Evolutionary conservation across 176 grass and related monocot genomes (phyloP).

Genomic region (Secale cereale): DNA sequence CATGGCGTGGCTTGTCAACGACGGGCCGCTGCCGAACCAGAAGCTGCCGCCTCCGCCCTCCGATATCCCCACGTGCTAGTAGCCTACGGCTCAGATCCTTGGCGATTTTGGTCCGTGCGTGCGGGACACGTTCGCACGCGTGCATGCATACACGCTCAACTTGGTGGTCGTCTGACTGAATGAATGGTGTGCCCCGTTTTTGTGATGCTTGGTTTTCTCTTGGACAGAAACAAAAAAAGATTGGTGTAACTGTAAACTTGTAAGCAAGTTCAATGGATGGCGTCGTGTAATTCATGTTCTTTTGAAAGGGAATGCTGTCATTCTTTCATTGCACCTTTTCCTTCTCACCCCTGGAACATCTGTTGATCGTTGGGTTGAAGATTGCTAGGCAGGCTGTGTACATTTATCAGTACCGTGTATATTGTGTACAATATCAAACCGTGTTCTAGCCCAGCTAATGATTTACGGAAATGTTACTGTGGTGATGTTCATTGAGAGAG

Average conservation of each 20-base stretch:
- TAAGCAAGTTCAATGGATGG: neutral
- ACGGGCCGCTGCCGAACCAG: conserved; percentile 55
- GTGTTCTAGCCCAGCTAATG: neutral
- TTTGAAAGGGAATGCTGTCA: neutral
- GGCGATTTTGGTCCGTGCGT: neutral
- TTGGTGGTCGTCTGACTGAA: neutral
- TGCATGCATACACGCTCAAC: neutral
- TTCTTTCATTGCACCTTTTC: conserved; percentile 14
- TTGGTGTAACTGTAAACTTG: neutral
- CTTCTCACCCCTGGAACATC: neutral
- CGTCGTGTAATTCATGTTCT: neutral
- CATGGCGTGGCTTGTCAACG: conserved; percentile 85
- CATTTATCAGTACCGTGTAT: neutral
- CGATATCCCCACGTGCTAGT: conserved; percentile 64
- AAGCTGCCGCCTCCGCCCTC: conserved; percentile 79
- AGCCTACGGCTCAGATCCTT: neutral
- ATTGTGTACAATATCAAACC: neutral
- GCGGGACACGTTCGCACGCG: too few relatives aligned
- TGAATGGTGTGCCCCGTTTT: conserved; percentile 21
- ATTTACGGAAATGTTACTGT: too few relatives aligned
- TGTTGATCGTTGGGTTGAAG: too few relatives aligned
- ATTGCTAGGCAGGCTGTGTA: neutral
- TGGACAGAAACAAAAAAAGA: neutral
- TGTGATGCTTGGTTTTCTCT: conserved; percentile 25
- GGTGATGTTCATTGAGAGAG: too few relatives aligned